A percentile compares a stretch with the other conserved stretches of the same genome.
Evolutionary conservation across 2,329 filamentous ascomycete species (phyloP).

Genomic region (Sclerotinia spermophila): DNA sequence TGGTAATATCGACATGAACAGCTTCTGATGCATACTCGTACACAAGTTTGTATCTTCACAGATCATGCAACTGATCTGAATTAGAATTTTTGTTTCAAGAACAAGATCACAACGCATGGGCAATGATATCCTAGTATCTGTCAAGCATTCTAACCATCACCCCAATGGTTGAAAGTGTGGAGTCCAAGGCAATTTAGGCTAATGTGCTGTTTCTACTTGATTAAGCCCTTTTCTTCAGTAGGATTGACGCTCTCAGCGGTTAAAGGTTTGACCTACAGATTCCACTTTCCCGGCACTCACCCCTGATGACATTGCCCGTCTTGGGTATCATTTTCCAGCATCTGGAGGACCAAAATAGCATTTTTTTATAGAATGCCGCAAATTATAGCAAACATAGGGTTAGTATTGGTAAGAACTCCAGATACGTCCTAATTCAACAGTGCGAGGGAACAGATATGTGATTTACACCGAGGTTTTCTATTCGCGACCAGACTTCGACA

Average conservation of each 20-base stretch:
- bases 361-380: not conserved
- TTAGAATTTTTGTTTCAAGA: not conserved
- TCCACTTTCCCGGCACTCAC: not conserved
- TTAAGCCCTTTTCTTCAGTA: not conserved
- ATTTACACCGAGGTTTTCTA: not conserved
- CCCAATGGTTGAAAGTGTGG: not conserved
- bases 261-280: not conserved
- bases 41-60: not conserved
- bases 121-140: not conserved
- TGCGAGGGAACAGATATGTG: not conserved
- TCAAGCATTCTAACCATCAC: not conserved
- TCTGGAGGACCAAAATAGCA: not conserved
- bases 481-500: not conserved
- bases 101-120: not conserved
- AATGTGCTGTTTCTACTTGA: not conserved
- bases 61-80: not conserved
- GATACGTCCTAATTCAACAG: not conserved
- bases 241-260: not conserved
- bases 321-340: not conserved
- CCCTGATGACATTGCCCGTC: not conserved
- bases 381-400: not conserved
- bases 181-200: not conserved
- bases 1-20: not conserved
- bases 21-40: not conserved
- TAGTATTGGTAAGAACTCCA: not conserved